A percentile compares a stretch with the other conserved stretches of the same genome.
These are phyloP conservation scores for Phytomonas sp. DNA, from an alignment of 208 protist genomes.

Conservation along the genomic window DNA sequence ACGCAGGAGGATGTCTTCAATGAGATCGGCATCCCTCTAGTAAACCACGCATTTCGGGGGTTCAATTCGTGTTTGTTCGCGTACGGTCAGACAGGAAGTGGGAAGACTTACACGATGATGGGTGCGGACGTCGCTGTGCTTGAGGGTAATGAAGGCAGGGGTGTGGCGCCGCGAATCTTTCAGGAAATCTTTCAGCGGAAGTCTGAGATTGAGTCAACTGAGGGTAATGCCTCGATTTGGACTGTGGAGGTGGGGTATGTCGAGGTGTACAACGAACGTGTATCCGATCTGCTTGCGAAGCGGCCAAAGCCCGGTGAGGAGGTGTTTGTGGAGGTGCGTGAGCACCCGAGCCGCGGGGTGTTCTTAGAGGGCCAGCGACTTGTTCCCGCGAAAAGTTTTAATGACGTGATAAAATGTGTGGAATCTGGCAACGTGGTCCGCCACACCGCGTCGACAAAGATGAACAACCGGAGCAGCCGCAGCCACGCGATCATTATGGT, in stretches of 20 bases:
- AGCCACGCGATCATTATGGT: conserved; percentile 84
- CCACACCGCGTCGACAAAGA: conserved; percentile 73
- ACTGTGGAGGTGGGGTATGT: conserved; percentile 54
- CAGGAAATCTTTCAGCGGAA: conserved; percentile 54
- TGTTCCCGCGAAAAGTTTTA: conserved; percentile 25
- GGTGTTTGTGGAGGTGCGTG: conserved; percentile 61
- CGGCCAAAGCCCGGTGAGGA: conserved; percentile 36
- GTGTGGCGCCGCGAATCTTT: conserved; percentile 60
- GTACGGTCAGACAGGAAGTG: conserved; percentile 86
- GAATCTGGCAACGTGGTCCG: conserved; percentile 48
- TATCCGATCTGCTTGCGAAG: conserved; percentile 51
- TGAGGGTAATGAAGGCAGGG: conserved; percentile 19
- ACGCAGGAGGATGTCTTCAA: conserved; percentile 56
- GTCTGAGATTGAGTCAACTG: conserved; percentile 1
- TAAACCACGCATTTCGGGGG: conserved; percentile 45
- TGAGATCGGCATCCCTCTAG: conserved; percentile 37
- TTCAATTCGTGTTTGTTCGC: conserved; percentile 86
- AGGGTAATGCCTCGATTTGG: conserved; percentile 37
- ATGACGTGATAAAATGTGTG: conserved; percentile 51
- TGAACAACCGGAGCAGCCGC: conserved; percentile 82
- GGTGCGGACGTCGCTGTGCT: conserved; percentile 35
- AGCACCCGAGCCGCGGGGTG: conserved; percentile 23
- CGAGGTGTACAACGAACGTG: conserved; percentile 87
- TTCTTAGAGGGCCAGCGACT: conserved; percentile 35
- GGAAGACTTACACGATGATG: conserved; percentile 93